phyloP scores from a whole-genome alignment of 2,329 filamentous ascomycete genomes.

The Parastagonospora avenae region DNA sequence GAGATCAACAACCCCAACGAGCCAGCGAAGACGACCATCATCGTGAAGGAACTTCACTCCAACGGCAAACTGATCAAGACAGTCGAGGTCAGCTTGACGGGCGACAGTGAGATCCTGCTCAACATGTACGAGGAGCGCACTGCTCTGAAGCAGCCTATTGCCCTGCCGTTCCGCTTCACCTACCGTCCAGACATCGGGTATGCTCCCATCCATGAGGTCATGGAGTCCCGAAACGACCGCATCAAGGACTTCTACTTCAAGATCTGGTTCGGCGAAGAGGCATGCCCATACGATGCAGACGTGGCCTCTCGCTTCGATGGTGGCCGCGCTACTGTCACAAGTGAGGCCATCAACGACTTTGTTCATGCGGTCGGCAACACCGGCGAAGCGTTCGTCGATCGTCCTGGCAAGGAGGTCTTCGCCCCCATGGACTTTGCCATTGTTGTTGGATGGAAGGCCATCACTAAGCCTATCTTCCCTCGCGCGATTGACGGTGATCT shows the following conservation, averaged over 20 bases:
- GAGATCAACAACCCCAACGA: conserved; percentile 85
- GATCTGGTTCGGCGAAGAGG: conserved; percentile 92
- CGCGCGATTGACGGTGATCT: conserved; percentile 94
- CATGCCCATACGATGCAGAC: conserved; percentile 79
- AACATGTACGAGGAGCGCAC: conserved; percentile 94
- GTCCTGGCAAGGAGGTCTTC: conserved; percentile 89
- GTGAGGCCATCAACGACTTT: conserved; percentile 95
- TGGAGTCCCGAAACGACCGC: conserved; percentile 92
- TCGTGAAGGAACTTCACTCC: conserved; percentile 83
- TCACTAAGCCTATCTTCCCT: conserved; percentile 99
- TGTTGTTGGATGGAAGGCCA: conserved; percentile 98
- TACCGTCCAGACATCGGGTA: conserved; percentile 97
- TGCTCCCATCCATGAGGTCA: conserved; percentile 95
- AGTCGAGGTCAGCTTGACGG: conserved; percentile 78
- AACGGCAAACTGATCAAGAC: conserved; percentile 88
- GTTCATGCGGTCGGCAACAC: conserved; percentile 99
- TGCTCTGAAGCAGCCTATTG: conserved; percentile 79
- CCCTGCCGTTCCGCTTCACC: conserved; percentile 83
- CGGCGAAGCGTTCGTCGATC: conserved; percentile 94
- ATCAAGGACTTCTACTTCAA: conserved; percentile 99
- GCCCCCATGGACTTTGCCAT: conserved; percentile 99
- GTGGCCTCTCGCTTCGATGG: conserved; percentile 90
- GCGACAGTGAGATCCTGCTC: conserved; percentile 80
- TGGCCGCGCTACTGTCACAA: conserved; percentile 83
- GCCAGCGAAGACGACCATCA: conserved; percentile 80